phyloP scores from a whole-genome alignment of 176 grass and related monocot species.

The Tillandsia fasciculata region DNA sequence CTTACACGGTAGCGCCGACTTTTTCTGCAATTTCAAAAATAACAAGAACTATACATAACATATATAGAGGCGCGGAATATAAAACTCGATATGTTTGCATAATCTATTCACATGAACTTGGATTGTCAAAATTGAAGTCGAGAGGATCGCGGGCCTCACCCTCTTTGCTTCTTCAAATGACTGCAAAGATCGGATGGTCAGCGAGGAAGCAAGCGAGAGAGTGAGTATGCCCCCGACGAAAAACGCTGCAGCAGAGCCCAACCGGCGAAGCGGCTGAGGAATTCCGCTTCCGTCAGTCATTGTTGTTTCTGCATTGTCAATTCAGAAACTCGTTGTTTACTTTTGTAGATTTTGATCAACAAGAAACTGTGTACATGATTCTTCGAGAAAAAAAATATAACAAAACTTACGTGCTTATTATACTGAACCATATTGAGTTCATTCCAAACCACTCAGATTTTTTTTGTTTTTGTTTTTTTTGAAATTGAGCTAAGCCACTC shows the following conservation, averaged over 20 bases:
- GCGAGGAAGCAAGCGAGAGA: slow-evolving; percentile 41
- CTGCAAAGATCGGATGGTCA: slow-evolving; percentile 55
- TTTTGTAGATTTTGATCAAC: no score
- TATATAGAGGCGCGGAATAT: background rate
- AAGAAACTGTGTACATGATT: no score
- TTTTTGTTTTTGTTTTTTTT: no score
- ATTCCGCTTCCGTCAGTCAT: slow-evolving; percentile 25
- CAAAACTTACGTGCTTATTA: no score
- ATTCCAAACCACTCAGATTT: no score
- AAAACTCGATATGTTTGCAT: background rate
- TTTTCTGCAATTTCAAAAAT: slow-evolving; percentile 34
- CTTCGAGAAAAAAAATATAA: no score
- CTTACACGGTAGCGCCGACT: slow-evolving; percentile 45
- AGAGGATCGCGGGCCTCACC: slow-evolving; percentile 14
- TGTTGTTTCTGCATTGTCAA: background rate
- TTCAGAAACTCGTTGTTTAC: background rate
- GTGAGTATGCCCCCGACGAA: slow-evolving; percentile 54
- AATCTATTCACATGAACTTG: background rate
- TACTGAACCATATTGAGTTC: no score
- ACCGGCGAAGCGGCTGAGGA: slow-evolving; percentile 39
- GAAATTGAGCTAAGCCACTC: no score
- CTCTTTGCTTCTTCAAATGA: slow-evolving; percentile 58
- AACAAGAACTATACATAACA: background rate
- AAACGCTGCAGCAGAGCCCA: slow-evolving; percentile 35
- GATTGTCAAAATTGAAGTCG: background rate